These are phyloP conservation scores for Chytriomyces confervae DNA, from an alignment of 192 early-diverging fungal genomes.

Conservation along the genomic window DNA sequence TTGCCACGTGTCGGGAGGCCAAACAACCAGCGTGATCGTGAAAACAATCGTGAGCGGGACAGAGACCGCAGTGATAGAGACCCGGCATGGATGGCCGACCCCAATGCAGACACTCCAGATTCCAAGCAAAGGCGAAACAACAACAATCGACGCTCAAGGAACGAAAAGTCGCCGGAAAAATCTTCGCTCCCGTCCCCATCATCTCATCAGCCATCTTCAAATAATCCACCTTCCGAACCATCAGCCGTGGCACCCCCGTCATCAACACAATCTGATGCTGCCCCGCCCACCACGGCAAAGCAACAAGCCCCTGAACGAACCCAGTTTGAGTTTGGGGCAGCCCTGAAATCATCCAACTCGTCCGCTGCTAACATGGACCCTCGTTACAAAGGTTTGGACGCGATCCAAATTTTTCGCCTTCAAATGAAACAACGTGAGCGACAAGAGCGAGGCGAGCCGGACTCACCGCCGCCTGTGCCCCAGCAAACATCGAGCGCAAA, in stretches of 20 bases:
- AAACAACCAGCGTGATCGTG: not conserved
- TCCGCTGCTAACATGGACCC: slow-evolving; percentile 16
- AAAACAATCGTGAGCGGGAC: slow-evolving; percentile 9
- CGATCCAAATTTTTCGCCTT: slow-evolving; percentile 30
- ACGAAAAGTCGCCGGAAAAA: not conserved
- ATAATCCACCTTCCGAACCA: not conserved
- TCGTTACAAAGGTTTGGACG: slow-evolving; percentile 36
- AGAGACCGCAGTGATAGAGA: slow-evolving; percentile 3
- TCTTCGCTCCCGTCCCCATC: not conserved
- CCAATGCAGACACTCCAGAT: not conserved
- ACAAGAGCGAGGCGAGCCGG: slow-evolving; percentile 11
- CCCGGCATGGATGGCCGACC: slow-evolving; percentile 9
- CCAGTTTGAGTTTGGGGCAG: not conserved
- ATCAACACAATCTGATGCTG: not conserved
- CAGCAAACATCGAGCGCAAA: not conserved
- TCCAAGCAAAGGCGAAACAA: not conserved
- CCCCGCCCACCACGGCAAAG: not conserved
- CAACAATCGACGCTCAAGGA: not conserved
- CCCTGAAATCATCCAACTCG: not conserved
- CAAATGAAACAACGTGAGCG: slow-evolving; percentile 36
- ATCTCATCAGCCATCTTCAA: not conserved
- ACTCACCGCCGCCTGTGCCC: not conserved
- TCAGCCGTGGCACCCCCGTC: not conserved
- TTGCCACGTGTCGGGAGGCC: not conserved
- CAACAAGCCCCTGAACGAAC: not conserved